A percentile compares a stretch with the other conserved stretches of the same genome.
Evolutionary conservation across 2,329 filamentous ascomycete genomes (phyloP).

Genomic region (Onygenales sp.): DNA sequence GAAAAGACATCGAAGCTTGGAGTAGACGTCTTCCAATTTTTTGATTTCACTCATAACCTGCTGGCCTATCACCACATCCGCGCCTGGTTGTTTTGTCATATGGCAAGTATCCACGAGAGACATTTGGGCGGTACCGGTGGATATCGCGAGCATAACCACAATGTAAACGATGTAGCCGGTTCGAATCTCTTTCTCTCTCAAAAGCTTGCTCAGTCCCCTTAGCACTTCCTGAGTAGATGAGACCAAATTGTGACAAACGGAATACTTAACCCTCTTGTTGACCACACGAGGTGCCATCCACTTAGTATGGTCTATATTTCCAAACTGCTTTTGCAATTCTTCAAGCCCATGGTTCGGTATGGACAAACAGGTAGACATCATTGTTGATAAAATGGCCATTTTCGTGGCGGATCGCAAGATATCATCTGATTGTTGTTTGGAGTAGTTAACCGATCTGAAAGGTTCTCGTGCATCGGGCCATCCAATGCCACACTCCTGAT

Average conservation of each 20-base stretch:
- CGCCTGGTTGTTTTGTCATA: neutral
- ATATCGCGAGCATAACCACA: neutral
- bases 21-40: neutral
- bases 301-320: neutral
- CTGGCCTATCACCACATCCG: neutral
- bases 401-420: neutral
- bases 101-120: neutral
- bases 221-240: neutral
- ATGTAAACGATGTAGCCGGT: neutral
- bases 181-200: neutral
- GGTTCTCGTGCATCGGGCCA: neutral
- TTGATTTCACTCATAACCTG: neutral
- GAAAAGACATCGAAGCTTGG: neutral
- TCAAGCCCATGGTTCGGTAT: neutral
- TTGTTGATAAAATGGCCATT: neutral
- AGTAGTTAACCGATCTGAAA: neutral
- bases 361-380: neutral
- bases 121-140: neutral
- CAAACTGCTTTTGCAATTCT: neutral
- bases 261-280: conserved; percentile 1
- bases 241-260: neutral
- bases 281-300: neutral
- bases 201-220: neutral
- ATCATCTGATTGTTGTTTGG: neutral
- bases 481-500: neutral